These are phyloP conservation scores for Marasmius fiardii DNA, from an alignment of 1,284 basidiomycete species.

Conservation along the genomic window DNA sequence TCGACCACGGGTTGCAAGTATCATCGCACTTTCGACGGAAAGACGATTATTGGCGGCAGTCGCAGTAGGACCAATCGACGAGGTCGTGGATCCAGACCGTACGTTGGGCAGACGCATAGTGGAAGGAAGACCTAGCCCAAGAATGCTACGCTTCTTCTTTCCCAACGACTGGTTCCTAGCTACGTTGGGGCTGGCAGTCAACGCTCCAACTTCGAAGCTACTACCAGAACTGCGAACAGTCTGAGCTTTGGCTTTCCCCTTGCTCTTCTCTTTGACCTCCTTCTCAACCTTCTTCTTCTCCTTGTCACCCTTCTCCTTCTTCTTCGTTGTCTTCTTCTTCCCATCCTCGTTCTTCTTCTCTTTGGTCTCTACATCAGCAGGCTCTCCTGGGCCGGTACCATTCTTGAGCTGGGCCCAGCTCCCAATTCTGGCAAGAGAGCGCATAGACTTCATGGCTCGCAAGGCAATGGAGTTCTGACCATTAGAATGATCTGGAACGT, in stretches of 20 bases:
- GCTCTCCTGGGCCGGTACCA: slow-evolving; percentile 22
- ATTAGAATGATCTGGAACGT: slow-evolving; percentile 11
- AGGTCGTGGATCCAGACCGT: slow-evolving; percentile 39
- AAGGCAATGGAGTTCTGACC: slow-evolving; percentile 56
- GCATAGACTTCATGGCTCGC: slow-evolving; percentile 71
- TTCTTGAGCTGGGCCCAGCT: slow-evolving; percentile 63
- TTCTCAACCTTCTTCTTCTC: slow-evolving; percentile 11
- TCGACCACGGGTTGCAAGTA: slow-evolving; percentile 26
- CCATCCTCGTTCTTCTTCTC: slow-evolving; percentile 21
- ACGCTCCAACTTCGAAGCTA: slow-evolving; percentile 61
- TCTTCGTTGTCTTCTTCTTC: slow-evolving; percentile 11
- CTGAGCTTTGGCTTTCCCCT: slow-evolving; percentile 27
- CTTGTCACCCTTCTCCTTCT: slow-evolving; percentile 12
- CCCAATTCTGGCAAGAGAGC: slow-evolving; percentile 65
- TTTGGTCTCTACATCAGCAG: slow-evolving; percentile 23
- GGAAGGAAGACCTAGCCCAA: slow-evolving; percentile 47
- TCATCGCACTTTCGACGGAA: slow-evolving; percentile 44
- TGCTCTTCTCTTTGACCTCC: slow-evolving; percentile 7
- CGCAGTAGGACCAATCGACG: slow-evolving; percentile 24
- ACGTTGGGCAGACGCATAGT: slow-evolving; percentile 42
- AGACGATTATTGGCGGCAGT: slow-evolving; percentile 29
- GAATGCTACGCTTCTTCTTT: slow-evolving; percentile 56
- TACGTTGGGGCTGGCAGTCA: slow-evolving; percentile 36
- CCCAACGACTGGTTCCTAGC: slow-evolving; percentile 36
- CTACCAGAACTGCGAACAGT: slow-evolving; percentile 49